Conservation (phyloP, 208 protist genomes). For the Wallacemonas collosoma region DNA sequence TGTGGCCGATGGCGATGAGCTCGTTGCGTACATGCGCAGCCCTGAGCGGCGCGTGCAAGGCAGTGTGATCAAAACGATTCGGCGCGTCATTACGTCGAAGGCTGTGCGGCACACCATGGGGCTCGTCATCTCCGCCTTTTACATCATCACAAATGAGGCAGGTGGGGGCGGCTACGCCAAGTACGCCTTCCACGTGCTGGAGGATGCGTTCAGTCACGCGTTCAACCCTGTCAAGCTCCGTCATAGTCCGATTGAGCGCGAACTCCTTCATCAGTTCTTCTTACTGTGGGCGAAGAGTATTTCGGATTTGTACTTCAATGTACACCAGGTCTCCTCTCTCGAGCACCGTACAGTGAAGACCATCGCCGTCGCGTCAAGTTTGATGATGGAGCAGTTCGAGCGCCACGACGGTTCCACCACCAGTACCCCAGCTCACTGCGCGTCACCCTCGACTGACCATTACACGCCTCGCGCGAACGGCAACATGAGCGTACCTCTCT, state of each 20-base stretch:
- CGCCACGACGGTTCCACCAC: constrained; percentile 7
- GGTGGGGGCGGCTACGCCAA: constrained; percentile 39
- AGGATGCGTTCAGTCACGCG: constrained; percentile 73
- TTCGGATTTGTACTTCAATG: constrained; percentile 78
- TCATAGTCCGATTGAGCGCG: constrained; percentile 67
- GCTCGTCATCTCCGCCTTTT: constrained; percentile 71
- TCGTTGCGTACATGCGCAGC: constrained; percentile 57
- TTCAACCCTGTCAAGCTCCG: constrained; percentile 77
- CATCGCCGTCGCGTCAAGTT: constrained; percentile 64
- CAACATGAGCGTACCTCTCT: neutral
- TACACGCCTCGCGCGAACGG: neutral
- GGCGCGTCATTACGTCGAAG: constrained; percentile 48
- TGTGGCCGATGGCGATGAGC: constrained; percentile 55
- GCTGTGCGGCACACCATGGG: constrained; percentile 77
- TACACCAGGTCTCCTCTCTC: constrained; percentile 34
- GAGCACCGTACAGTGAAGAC: constrained; percentile 60
- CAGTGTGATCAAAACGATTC: constrained; percentile 30
- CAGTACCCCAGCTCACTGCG: neutral
- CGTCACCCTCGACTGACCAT: neutral
- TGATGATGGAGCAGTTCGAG: constrained; percentile 42
- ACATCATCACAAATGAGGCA: constrained; percentile 54
- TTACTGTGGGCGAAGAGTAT: constrained; percentile 64
- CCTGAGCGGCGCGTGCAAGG: constrained; percentile 9
- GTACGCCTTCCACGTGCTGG: constrained; percentile 63
- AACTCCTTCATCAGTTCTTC: constrained; percentile 75